Evolutionary conservation across 176 grass and related monocot species (phyloP), one percentile per base, ranked within the genome.

Genomic region (Pharus latifolius): DNA sequence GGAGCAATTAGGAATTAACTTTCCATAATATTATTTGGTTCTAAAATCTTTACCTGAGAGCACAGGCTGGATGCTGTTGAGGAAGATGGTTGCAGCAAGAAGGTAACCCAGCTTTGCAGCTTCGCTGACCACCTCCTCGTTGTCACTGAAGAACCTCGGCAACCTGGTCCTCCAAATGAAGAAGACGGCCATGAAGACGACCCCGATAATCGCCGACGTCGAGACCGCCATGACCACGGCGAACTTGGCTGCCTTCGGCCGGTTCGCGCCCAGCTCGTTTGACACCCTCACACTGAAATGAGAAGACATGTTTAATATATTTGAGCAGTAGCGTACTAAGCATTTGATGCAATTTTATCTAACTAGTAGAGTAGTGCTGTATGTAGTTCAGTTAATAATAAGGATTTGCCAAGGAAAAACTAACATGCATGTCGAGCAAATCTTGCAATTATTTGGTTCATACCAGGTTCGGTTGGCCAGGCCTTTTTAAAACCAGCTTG

Each of bases 61-160:
- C 32, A 99, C 95, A 1, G 89, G 89, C 65, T 99, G 95, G 65
- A 99, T 57, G 76, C 95, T 99, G 75, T 91, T 94, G 65, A 99
- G 90, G 67, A 99, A 84, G 69, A 99, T 88, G 33, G 84, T 83
- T 24, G 65, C 84, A 7, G 88, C 90, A 0, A 99, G 82, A 53
- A 99, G 82, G 83, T 74, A 83, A 2, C 84, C 87, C 5, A 99
- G 76, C 51, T 86, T 85, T 5, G 78, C 76, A 12, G 88, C 78
- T 43, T 87, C 84, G 17, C 80, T 68, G 5, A 87, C 60, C 49
- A 99, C 78, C 31, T 60, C 87, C 1, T 54, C 54, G 15, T 76
- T 85, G 18, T 84, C 79, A 53, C 79, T 94, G 76, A 99, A 99
- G 56, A 99, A 60, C 14, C 82, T 67, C 0, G 95, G 87, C 31